Percentiles rank a stretch among this genome's conserved stretches.
phyloP scores from a whole-genome alignment of 495 filamentous ascomycete species.

The Talaromyces thailandensis region DNA sequence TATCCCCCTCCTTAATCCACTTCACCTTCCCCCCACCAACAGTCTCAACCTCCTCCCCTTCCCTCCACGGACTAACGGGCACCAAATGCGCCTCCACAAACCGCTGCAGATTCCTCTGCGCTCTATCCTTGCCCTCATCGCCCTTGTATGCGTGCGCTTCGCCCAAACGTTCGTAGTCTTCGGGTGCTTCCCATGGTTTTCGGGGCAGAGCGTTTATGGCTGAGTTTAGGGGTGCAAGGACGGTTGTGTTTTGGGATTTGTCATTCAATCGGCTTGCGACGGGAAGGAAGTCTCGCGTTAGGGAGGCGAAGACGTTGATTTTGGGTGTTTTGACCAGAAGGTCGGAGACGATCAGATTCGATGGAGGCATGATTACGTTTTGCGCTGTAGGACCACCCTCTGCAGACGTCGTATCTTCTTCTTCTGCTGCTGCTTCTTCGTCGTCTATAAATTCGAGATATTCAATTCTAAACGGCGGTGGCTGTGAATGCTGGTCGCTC shows the following conservation, averaged over 20 bases:
- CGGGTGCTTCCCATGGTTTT: conserved; percentile 90
- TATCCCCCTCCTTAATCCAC: conserved; percentile 74
- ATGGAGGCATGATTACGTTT: conserved; percentile 29
- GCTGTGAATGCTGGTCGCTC: conserved; percentile 10
- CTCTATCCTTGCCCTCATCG: conserved; percentile 65
- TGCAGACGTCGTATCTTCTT: conserved; percentile 11
- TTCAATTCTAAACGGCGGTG: background rate
- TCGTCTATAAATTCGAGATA: background rate
- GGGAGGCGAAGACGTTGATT: conserved; percentile 83
- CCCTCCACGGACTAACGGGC: conserved; percentile 67
- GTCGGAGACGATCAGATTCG: conserved; percentile 61
- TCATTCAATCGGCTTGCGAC: conserved; percentile 66
- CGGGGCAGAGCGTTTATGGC: conserved; percentile 69
- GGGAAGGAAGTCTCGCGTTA: conserved; percentile 71
- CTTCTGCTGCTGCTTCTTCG: background rate
- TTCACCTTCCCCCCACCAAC: conserved; percentile 65
- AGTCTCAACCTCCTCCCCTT: conserved; percentile 62
- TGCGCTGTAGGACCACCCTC: conserved; percentile 9
- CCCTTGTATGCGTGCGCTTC: conserved; percentile 70
- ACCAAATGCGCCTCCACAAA: conserved; percentile 89
- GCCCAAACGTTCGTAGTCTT: conserved; percentile 67
- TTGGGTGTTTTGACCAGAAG: conserved; percentile 71
- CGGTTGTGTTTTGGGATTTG: conserved; percentile 64
- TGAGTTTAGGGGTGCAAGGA: conserved; percentile 80
- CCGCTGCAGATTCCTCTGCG: conserved; percentile 63